Conservation (phyloP, 2,329 filamentous ascomycete species). For the Didymella pomorum region DNA sequence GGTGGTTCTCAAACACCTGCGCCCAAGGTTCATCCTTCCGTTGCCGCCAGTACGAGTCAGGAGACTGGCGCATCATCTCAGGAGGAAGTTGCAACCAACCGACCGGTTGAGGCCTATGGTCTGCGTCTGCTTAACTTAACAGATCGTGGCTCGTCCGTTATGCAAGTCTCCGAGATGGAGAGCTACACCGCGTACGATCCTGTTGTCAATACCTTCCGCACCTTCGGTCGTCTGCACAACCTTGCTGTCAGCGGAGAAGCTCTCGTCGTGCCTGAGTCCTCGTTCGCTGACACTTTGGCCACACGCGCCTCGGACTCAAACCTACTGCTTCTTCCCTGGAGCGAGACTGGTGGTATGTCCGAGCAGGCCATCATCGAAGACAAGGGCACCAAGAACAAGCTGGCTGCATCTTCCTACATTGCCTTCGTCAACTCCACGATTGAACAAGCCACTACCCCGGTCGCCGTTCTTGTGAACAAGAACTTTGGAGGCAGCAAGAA, state of each 20-base stretch:
- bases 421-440: slow-evolving; percentile 77
- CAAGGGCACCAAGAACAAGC: slow-evolving; percentile 65
- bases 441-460: slow-evolving; percentile 68
- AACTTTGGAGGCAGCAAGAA: slow-evolving; percentile 64
- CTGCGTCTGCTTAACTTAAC: slow-evolving; percentile 87
- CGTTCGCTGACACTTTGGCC: slow-evolving; percentile 79
- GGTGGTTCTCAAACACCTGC: slow-evolving; percentile 61
- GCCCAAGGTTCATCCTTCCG: slow-evolving; percentile 50
- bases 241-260: slow-evolving; percentile 83
- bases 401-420: slow-evolving; percentile 70
- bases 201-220: slow-evolving; percentile 88
- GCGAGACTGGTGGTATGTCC: slow-evolving; percentile 76
- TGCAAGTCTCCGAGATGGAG: slow-evolving; percentile 86
- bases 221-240: slow-evolving; percentile 84
- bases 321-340: slow-evolving; percentile 87
- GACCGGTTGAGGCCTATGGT: slow-evolving; percentile 77
- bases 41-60: slow-evolving; percentile 35
- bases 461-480: slow-evolving; percentile 82
- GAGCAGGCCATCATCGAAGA: slow-evolving; percentile 65
- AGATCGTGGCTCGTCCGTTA: slow-evolving; percentile 92
- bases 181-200: slow-evolving; percentile 74
- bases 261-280: slow-evolving; percentile 77
- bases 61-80: slow-evolving; percentile 30
- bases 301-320: slow-evolving; percentile 68
- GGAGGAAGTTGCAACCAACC: slow-evolving; percentile 40